These are phyloP conservation scores for Beauveria sp. DNA, from an alignment of 2,329 filamentous ascomycete species.

Conservation along the genomic window DNA sequence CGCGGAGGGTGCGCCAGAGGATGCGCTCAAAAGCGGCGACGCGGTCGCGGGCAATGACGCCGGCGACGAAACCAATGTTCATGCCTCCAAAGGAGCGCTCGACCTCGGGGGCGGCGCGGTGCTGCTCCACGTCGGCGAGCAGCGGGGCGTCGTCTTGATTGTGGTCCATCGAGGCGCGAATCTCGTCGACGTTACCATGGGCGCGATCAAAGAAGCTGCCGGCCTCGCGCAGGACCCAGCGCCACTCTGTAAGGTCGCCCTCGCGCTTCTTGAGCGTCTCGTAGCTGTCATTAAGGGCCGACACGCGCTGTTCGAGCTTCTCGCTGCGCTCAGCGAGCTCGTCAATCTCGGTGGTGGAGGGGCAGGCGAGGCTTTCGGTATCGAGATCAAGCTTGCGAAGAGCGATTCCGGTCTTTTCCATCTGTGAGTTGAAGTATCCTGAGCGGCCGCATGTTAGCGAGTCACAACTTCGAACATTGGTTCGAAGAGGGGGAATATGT, in stretches of 20 bases:
- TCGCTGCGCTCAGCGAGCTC: conserved; percentile 89
- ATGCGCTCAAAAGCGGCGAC: conserved; percentile 96
- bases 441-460: conserved; percentile 19
- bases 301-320: conserved; percentile 83
- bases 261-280: conserved; percentile 97
- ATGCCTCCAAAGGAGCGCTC: conserved; percentile 90
- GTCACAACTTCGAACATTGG: background rate
- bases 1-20: conserved; percentile 91
- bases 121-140: conserved; percentile 85
- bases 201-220: conserved; percentile 96
- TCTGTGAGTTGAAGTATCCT: conserved; percentile 93
- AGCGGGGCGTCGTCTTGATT: conserved; percentile 75
- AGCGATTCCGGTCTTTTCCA: conserved; percentile 83
- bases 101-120: conserved; percentile 56
- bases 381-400: conserved; percentile 91
- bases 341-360: conserved; percentile 91
- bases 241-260: conserved; percentile 95
- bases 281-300: conserved; percentile 93
- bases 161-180: conserved; percentile 75
- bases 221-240: conserved; percentile 93
- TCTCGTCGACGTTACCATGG: conserved; percentile 93
- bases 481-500: conserved; percentile 10
- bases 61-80: conserved; percentile 98
- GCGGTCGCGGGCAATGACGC: conserved; percentile 87
- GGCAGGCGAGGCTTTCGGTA: conserved; percentile 74